Percentiles rank a stretch among this genome's conserved stretches.
Evolutionary conservation across 176 grass and related monocot species (phyloP).

Genomic region (Canna indica): DNA sequence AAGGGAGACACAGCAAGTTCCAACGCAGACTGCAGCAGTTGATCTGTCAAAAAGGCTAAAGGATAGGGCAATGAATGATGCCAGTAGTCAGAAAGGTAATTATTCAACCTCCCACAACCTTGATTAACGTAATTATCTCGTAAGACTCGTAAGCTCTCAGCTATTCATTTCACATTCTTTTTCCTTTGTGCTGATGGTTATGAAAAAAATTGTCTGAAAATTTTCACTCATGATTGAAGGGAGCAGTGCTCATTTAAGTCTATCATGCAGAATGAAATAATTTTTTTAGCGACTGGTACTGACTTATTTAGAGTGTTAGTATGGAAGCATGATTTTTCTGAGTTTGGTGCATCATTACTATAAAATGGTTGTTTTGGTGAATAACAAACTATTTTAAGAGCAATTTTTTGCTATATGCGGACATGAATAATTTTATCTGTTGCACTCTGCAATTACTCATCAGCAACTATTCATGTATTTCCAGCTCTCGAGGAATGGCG

Average conservation of each 20-base stretch:
- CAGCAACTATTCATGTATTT: not conserved
- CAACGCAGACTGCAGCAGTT: constrained; percentile 77
- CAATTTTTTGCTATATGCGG: too few relatives aligned
- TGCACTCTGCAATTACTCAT: not conserved
- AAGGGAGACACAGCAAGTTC: constrained; percentile 34
- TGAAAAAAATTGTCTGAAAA: too few relatives aligned
- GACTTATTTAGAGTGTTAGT: too few relatives aligned
- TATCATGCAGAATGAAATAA: not conserved
- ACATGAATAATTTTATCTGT: too few relatives aligned
- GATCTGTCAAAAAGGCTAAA: constrained; percentile 73
- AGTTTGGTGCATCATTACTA: too few relatives aligned
- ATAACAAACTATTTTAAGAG: too few relatives aligned
- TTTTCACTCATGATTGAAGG: too few relatives aligned
- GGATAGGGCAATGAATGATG: constrained; percentile 65
- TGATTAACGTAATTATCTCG: not conserved
- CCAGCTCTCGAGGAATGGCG: constrained; percentile 90
- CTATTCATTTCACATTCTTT: not conserved
- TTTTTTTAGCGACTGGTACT: too few relatives aligned
- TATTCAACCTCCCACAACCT: constrained; percentile 1
- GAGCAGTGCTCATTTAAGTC: not conserved
- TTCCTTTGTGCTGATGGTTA: not conserved
- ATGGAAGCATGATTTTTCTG: too few relatives aligned
- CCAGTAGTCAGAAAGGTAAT: constrained; percentile 85
- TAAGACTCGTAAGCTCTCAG: not conserved
- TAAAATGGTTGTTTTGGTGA: too few relatives aligned